Conservation (phyloP, 139 green algal species). For the Closterium sp. region DNA sequence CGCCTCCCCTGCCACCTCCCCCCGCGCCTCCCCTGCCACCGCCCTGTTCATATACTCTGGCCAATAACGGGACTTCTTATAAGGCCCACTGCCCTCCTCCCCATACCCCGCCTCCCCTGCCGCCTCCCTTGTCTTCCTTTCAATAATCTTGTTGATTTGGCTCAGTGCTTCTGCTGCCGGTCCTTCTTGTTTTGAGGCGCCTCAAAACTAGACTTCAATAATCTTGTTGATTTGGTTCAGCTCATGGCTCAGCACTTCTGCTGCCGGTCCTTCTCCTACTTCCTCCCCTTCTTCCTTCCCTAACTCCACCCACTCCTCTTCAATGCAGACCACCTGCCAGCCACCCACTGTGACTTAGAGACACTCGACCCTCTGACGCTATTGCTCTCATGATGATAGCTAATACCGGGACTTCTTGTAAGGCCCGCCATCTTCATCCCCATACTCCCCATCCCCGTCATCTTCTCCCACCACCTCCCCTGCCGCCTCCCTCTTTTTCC, state of each 20-base stretch:
- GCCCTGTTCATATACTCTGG: no score
- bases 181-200: constrained; percentile 26
- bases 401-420: not conserved
- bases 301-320: no score
- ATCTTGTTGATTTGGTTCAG: no score
- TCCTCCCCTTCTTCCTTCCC: no score
- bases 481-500: constrained; percentile 64
- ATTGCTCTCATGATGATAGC: no score
- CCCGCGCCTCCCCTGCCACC: no score
- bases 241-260: no score
- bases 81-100: not conserved
- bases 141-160: constrained; percentile 68
- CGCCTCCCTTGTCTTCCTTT: constrained; percentile 65
- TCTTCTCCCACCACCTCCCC: constrained; percentile 10
- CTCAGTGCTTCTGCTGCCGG: constrained; percentile 65
- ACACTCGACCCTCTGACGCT: no score
- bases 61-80: not conserved
- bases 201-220: not conserved
- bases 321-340: no score
- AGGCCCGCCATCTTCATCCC: constrained; percentile 14
- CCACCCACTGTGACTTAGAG: no score
- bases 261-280: constrained; percentile 62
- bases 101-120: constrained; percentile 8
- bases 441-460: constrained; percentile 31
- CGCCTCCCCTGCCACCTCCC: not conserved